Evolutionary conservation across 768 basidiomycete species (phyloP).

Genomic region (Infundibulicybe gibba): DNA sequence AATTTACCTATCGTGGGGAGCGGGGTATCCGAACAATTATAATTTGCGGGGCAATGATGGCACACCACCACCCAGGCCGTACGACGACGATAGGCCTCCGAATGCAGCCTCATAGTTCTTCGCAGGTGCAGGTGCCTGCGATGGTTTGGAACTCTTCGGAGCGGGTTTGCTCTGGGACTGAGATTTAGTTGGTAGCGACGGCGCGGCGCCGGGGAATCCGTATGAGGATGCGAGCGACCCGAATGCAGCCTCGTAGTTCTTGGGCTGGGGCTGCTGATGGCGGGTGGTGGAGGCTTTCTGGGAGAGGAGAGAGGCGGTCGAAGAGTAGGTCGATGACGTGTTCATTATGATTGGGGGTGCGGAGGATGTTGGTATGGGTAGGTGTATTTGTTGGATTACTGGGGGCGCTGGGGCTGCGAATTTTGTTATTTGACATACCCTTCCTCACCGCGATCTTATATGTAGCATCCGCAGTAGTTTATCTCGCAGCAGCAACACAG

Average conservation of each 20-base stretch:
- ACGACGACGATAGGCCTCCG: conserved; percentile 13
- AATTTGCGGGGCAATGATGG: background rate
- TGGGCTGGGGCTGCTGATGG: background rate
- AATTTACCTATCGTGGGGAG: too few species aligned
- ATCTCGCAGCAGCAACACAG: too few species aligned
- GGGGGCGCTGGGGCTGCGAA: too few species aligned
- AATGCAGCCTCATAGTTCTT: conserved; percentile 20
- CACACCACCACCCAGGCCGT: conserved; percentile 13
- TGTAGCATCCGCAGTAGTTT: too few species aligned
- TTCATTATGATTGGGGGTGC: background rate
- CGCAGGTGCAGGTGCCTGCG: background rate
- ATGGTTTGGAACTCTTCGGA: background rate
- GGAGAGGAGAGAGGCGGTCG: background rate
- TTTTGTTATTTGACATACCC: too few species aligned
- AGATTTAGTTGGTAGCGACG: background rate
- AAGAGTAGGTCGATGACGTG: background rate
- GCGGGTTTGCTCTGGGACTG: background rate
- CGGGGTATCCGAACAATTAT: too few species aligned
- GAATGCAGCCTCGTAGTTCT: background rate
- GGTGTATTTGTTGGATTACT: too few species aligned
- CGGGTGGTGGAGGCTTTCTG: background rate
- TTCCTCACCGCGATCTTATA: too few species aligned
- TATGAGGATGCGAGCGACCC: background rate
- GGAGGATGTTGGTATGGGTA: too few species aligned
- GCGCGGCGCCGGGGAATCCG: background rate